Percentiles rank a stretch among this genome's conserved stretches.
These are phyloP conservation scores for Teratosphaeria viscida DNA, from an alignment of 2,329 filamentous ascomycete genomes.

Conservation along the genomic window DNA sequence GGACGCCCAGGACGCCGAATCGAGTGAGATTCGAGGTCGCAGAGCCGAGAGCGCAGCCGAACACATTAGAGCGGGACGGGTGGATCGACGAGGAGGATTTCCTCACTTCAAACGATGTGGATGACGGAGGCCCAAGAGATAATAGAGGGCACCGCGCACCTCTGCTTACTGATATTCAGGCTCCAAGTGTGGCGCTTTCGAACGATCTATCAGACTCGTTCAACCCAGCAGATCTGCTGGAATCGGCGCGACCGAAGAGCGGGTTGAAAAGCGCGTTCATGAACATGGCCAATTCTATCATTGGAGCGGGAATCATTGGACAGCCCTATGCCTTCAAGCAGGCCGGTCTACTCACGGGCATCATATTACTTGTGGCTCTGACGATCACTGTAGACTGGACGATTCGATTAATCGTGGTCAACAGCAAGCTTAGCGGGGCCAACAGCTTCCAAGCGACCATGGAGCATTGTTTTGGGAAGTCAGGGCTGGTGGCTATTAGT, in stretches of 20 bases:
- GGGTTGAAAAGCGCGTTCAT: constrained; percentile 83
- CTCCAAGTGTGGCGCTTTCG: constrained; percentile 65
- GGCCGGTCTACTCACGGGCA: constrained; percentile 73
- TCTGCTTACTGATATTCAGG: constrained; percentile 72
- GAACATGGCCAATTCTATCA: constrained; percentile 99
- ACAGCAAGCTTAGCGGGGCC: constrained; percentile 89
- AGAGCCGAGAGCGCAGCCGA: constrained; percentile 16
- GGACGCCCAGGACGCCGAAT: constrained; percentile 54
- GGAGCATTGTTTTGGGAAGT: constrained; percentile 83
- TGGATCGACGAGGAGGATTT: constrained; percentile 54
- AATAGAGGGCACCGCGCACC: constrained; percentile 46
- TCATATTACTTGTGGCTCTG: constrained; percentile 64
- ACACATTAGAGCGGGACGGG: constrained; percentile 12
- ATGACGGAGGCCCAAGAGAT: constrained; percentile 28
- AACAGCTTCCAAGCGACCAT: constrained; percentile 94
- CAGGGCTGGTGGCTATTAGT: constrained; percentile 79
- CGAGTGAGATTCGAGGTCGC: constrained; percentile 62
- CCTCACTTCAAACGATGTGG: constrained; percentile 31
- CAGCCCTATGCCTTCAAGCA: constrained; percentile 95
- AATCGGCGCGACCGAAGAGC: constrained; percentile 65
- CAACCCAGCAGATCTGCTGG: constrained; percentile 48
- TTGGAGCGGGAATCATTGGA: constrained; percentile 60
- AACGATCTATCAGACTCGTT: constrained; percentile 46
- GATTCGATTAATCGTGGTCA: constrained; percentile 91
- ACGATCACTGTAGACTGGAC: constrained; percentile 94